Evolutionary conservation across 208 protist species (phyloP).

Genomic region (Leishmania amazonensis): DNA sequence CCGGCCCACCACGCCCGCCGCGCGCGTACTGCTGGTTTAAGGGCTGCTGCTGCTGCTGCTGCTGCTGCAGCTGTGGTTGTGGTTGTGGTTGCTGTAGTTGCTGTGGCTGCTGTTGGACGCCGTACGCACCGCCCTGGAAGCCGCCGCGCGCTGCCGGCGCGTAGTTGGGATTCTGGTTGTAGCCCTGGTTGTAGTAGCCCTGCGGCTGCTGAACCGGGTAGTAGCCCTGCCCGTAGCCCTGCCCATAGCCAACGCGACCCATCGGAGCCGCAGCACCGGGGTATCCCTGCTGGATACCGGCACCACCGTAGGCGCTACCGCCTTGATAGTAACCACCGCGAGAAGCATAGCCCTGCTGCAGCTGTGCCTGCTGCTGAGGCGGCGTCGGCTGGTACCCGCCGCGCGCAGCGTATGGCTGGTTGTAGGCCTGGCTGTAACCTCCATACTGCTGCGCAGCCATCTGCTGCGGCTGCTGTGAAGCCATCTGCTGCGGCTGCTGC

Average conservation of each 20-base stretch:
- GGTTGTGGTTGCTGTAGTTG: constrained; percentile 5
- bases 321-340: constrained; percentile 33
- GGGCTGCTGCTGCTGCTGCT: constrained; percentile 15
- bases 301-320: neutral
- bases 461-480: neutral
- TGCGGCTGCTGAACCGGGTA: constrained; percentile 5
- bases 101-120: constrained; percentile 1
- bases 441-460: constrained; percentile 11
- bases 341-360: constrained; percentile 24
- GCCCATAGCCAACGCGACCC: constrained; percentile 1
- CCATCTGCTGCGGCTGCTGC: neutral
- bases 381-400: constrained; percentile 7
- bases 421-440: constrained; percentile 23
- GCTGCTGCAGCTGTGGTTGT: neutral
- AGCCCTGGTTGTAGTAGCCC: constrained; percentile 18
- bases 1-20: constrained; percentile 26
- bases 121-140: constrained; percentile 28
- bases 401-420: constrained; percentile 1
- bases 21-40: constrained; percentile 19
- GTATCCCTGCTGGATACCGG: constrained; percentile 15
- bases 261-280: neutral
- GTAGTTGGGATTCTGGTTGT: constrained; percentile 11
- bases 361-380: constrained; percentile 1
- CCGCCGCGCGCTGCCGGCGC: constrained; percentile 13
- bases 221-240: constrained; percentile 25